A percentile compares a stretch with the other conserved stretches of the same genome.
These are phyloP conservation scores for Mycosphaerella sp. DNA, from an alignment of 2,329 filamentous ascomycete genomes.

Conservation along the genomic window DNA sequence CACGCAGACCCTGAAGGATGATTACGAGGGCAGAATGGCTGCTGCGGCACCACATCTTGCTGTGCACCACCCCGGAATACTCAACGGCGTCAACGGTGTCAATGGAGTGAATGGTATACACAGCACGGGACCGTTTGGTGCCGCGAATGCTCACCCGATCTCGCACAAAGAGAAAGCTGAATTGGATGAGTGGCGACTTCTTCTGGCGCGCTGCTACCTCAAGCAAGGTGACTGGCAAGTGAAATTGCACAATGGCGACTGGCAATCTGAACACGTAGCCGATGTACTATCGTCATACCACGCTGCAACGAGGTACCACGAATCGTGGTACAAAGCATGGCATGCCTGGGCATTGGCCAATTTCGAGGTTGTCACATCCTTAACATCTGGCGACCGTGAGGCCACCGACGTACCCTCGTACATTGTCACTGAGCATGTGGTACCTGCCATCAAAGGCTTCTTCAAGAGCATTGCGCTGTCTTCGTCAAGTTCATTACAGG, in stretches of 20 bases:
- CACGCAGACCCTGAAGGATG: slow-evolving; percentile 53
- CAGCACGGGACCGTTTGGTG: slow-evolving; percentile 30
- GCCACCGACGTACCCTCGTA: slow-evolving; percentile 55
- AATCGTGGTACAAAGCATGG: slow-evolving; percentile 98
- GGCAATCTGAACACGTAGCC: slow-evolving; percentile 77
- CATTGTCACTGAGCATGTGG: slow-evolving; percentile 77
- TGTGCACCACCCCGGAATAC: slow-evolving; percentile 12
- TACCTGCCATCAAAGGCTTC: slow-evolving; percentile 91
- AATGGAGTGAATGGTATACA: slow-evolving; percentile 40
- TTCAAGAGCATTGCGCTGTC: slow-evolving; percentile 95
- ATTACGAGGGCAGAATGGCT: slow-evolving; percentile 43
- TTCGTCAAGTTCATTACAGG: slow-evolving; percentile 85
- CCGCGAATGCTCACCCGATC: slow-evolving; percentile 24
- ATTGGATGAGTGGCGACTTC: slow-evolving; percentile 54
- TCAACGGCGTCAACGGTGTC: slow-evolving; percentile 37
- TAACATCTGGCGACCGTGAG: slow-evolving; percentile 61
- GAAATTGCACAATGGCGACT: slow-evolving; percentile 75
- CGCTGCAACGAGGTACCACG: slow-evolving; percentile 88
- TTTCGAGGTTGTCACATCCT: slow-evolving; percentile 90
- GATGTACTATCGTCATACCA: slow-evolving; percentile 89
- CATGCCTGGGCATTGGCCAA: slow-evolving; percentile 98
- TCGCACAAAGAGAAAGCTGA: slow-evolving; percentile 40
- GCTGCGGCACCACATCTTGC: slow-evolving; percentile 28
- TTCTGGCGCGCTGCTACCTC: slow-evolving; percentile 92
- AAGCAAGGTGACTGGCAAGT: slow-evolving; percentile 97